Percentiles rank a stretch among this genome's conserved stretches.
These are phyloP conservation scores for Nitzschia sp. DNA, from an alignment of 108 stramenopile species.

Conservation along the genomic window DNA sequence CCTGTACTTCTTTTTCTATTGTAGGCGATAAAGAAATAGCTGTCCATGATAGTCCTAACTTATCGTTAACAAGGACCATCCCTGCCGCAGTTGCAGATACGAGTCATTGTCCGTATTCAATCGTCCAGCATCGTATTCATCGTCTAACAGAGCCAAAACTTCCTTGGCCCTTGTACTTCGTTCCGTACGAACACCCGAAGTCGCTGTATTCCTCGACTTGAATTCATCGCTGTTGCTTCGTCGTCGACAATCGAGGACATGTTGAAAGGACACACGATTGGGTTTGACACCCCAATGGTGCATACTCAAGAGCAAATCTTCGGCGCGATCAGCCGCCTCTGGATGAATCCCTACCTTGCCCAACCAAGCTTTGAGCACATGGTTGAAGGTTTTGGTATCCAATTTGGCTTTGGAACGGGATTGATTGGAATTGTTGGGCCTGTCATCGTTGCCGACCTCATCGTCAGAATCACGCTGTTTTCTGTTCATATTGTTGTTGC, in stretches of 20 bases:
- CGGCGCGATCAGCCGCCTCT: conserved; percentile 24
- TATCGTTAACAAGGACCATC: conserved; percentile 9
- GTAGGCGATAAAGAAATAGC: too few relatives aligned
- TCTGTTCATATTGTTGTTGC: background rate
- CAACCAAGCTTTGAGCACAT: conserved; percentile 31
- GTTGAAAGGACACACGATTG: conserved; percentile 27
- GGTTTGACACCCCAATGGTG: conserved; percentile 21
- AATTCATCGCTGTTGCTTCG: background rate
- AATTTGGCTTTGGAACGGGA: conserved; percentile 5
- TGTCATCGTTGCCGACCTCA: background rate
- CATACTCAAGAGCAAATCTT: conserved; percentile 29
- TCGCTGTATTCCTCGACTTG: background rate
- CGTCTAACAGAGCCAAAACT: conserved; percentile 26
- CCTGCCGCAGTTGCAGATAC: background rate
- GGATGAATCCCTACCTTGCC: conserved; percentile 12
- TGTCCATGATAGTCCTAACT: background rate
- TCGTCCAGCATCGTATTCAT: conserved; percentile 6
- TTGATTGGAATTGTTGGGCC: background rate
- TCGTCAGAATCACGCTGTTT: background rate
- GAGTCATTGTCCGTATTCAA: conserved; percentile 5
- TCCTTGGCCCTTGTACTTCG: conserved; percentile 10
- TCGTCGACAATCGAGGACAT: conserved; percentile 26
- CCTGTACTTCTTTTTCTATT: too few relatives aligned
- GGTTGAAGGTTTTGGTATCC: conserved; percentile 25
- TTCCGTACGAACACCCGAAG: too few relatives aligned